Evolutionary conservation across 371 early-diverging fungal species (phyloP).

Genomic region (Actinomortierella ambigua): DNA sequence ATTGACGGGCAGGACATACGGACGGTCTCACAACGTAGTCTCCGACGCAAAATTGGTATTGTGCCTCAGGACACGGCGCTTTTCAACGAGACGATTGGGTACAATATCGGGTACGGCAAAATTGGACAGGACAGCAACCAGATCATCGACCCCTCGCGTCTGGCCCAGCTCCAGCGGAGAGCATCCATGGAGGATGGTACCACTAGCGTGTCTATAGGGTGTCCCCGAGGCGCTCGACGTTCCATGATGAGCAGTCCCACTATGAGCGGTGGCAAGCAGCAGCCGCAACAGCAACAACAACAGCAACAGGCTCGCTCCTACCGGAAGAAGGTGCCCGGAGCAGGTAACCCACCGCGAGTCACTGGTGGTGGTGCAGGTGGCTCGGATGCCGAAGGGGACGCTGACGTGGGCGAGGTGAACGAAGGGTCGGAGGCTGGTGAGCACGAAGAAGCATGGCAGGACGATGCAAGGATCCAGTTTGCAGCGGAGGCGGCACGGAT

Average conservation of each 20-base stretch:
- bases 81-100: conserved; percentile 82
- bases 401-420: conserved; percentile 67
- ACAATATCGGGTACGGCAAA: conserved; percentile 82
- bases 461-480: conserved; percentile 32
- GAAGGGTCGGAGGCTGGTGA: conserved; percentile 32
- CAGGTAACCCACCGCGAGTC: conserved; percentile 5
- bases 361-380: conserved; percentile 21
- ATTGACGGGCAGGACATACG: conserved; percentile 92
- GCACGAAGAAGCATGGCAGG: conserved; percentile 31
- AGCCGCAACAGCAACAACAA: neutral
- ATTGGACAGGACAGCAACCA: conserved; percentile 31
- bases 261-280: neutral
- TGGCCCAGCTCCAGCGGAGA: neutral
- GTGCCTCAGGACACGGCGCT: conserved; percentile 90
- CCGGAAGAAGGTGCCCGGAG: conserved; percentile 12
- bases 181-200: neutral
- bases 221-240: conserved; percentile 8
- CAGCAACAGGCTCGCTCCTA: conserved; percentile 4
- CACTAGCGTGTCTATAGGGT: conserved; percentile 9
- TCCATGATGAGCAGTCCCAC: conserved; percentile 5
- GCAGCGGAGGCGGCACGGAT: conserved; percentile 88
- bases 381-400: conserved; percentile 36
- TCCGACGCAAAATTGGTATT: conserved; percentile 80
- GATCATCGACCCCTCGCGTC: conserved; percentile 30
- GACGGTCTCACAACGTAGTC: conserved; percentile 64